Percentiles rank a stretch among this genome's conserved stretches.
These are phyloP conservation scores for Volvox africanus DNA, from an alignment of 139 green algal species.

Conservation along the genomic window DNA sequence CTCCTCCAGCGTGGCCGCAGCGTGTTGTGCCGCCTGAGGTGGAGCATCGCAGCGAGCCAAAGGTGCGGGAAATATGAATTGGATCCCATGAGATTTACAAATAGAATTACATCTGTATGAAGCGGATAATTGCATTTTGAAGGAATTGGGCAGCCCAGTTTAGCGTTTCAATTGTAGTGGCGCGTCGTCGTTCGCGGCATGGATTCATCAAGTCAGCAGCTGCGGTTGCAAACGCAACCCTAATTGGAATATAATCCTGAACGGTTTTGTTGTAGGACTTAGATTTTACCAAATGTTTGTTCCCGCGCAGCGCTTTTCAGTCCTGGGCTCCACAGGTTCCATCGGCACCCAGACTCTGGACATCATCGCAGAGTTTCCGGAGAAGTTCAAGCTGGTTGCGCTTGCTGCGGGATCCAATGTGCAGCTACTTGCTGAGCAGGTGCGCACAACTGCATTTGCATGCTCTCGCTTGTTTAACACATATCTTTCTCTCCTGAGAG, in stretches of 20 bases:
- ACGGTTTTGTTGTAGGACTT: too few species aligned
- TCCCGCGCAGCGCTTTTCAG: slow-evolving; percentile 89
- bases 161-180: not conserved
- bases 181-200: not conserved
- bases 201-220: not conserved
- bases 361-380: slow-evolving; percentile 95
- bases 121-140: not conserved
- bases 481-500: not conserved
- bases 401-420: slow-evolving; percentile 95
- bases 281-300: not conserved
- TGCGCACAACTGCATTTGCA: not conserved
- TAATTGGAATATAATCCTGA: too few species aligned
- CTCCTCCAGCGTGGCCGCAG: slow-evolving; percentile 64
- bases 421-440: slow-evolving; percentile 93
- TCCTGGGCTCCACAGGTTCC: slow-evolving; percentile 93
- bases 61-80: slow-evolving; percentile 46
- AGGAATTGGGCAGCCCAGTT: not conserved
- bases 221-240: too few species aligned
- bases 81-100: too few species aligned
- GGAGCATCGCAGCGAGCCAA: slow-evolving; percentile 56
- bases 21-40: slow-evolving; percentile 66
- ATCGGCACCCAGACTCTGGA: slow-evolving; percentile 99
- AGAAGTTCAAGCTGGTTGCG: slow-evolving; percentile 94
- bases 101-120: not conserved
- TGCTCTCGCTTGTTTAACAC: too few species aligned